A percentile compares a stretch with the other conserved stretches of the same genome.
Conservation (phyloP, 441 rosid species). For the Corymbia calophylla region DNA sequence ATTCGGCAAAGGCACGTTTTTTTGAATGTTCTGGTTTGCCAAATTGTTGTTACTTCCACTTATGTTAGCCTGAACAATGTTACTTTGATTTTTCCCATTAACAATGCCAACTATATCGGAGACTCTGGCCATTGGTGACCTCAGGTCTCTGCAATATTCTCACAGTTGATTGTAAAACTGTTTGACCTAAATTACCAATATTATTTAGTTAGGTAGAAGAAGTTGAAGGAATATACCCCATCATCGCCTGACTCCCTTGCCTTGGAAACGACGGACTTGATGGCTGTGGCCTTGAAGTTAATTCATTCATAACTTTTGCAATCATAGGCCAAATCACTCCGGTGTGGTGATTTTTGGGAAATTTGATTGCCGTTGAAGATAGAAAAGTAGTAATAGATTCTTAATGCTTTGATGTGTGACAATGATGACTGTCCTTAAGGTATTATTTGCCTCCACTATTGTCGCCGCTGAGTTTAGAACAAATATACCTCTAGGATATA, state of each 20-base stretch:
- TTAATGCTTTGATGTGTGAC: no score
- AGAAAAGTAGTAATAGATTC: no score
- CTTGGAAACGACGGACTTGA: neutral
- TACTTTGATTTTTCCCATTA: neutral
- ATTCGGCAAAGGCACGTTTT: neutral
- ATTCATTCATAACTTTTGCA: neutral
- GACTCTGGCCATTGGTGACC: neutral
- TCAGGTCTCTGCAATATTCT: neutral
- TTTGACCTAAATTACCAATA: neutral
- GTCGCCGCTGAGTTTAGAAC: no score
- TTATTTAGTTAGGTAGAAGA: neutral
- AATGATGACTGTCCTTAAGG: no score
- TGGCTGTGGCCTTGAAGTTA: neutral
- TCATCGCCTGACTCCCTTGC: neutral
- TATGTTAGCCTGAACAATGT: neutral
- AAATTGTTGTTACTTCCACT: neutral
- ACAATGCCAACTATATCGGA: neutral
- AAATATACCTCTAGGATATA: no score
- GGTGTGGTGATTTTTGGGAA: neutral
- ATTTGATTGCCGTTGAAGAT: no score
- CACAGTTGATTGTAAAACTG: fast-evolving
- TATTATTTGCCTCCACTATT: no score
- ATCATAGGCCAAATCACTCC: neutral
- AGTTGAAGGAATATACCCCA: neutral
- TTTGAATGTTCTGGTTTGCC: neutral